Evolutionary conservation across 116 monocot species (phyloP).

Genomic region (Iris pallida): DNA sequence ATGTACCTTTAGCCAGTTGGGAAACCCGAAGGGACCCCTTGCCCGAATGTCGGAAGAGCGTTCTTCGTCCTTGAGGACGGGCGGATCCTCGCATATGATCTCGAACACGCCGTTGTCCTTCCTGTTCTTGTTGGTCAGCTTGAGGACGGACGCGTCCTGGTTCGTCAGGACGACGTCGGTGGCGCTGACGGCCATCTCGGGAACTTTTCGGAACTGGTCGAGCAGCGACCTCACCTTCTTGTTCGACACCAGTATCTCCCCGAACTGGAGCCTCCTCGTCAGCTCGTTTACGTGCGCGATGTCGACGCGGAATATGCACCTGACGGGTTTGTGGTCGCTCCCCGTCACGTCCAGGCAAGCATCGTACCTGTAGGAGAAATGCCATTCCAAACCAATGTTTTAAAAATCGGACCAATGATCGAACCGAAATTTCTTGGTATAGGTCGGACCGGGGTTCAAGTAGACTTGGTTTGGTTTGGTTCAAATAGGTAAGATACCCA

Average conservation of each 20-base stretch:
- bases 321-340: conserved; percentile 96
- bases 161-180: conserved; percentile 59
- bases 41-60: conserved; percentile 30
- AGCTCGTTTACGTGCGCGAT: conserved; percentile 69
- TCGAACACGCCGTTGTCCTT: conserved; percentile 51
- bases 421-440: no score
- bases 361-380: conserved; percentile 62
- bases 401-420: no score
- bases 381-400: no score
- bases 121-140: conserved; percentile 60
- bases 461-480: no score
- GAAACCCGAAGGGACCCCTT: conserved; percentile 73
- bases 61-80: conserved; percentile 38
- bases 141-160: conserved; percentile 47
- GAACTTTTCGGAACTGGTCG: conserved; percentile 43
- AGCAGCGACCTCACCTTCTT: conserved; percentile 39
- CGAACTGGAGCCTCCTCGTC: conserved; percentile 52
- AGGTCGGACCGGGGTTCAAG: no score
- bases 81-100: conserved; percentile 61
- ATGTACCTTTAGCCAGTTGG: conserved; percentile 80
- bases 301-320: conserved; percentile 68
- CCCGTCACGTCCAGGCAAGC: conserved; percentile 92
- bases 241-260: conserved; percentile 53
- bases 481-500: no score
- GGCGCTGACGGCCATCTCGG: conserved; percentile 70